Percentiles rank a stretch among this genome's conserved stretches.
Conservation (phyloP, 257 asterid genomes). For the Capsicum baccatum region DNA sequence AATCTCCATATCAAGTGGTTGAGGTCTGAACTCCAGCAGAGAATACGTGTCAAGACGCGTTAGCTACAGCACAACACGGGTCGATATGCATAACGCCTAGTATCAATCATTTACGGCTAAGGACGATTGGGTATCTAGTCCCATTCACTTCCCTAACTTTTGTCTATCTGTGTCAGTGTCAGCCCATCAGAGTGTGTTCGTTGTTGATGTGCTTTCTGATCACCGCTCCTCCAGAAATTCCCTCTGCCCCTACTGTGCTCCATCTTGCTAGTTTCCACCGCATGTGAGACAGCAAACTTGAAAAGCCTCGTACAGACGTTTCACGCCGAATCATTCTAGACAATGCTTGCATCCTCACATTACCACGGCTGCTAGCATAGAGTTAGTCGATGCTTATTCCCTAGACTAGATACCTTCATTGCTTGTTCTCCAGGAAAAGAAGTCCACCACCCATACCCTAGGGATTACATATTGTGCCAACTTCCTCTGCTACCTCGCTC, state of each 20-base stretch:
- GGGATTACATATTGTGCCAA: conserved; percentile 8
- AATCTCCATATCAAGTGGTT: background rate
- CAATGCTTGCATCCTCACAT: background rate
- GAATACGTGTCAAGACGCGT: background rate
- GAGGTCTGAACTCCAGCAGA: background rate
- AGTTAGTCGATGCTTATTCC: background rate
- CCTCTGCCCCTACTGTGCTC: background rate
- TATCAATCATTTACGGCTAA: background rate
- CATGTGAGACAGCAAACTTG: background rate
- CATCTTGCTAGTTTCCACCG: background rate
- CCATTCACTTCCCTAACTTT: background rate
- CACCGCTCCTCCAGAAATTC: background rate
- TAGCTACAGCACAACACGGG: background rate
- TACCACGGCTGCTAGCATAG: background rate
- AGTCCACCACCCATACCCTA: background rate
- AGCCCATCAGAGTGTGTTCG: background rate
- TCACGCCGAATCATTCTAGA: background rate
- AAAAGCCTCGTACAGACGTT: background rate
- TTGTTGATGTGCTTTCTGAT: background rate
- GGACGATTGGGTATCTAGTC: background rate
- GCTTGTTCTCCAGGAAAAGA: background rate
- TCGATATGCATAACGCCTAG: background rate
- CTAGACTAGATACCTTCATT: background rate
- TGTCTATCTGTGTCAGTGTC: background rate
- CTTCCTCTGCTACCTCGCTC: background rate